These are phyloP conservation scores for Carex sylvatica DNA, from an alignment of 202 grass and related monocot species.

Conservation along the genomic window DNA sequence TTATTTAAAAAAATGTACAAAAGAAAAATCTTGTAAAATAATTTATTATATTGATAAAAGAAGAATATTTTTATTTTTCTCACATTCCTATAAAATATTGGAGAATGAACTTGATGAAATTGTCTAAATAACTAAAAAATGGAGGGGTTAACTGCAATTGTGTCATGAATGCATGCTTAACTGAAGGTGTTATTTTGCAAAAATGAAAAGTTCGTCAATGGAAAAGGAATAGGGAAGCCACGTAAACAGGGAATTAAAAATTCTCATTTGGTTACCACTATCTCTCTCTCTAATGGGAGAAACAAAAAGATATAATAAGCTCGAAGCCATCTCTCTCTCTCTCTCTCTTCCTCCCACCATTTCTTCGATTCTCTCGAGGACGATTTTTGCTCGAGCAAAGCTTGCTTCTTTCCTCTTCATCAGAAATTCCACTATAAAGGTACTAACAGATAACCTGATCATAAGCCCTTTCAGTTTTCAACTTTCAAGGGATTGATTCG, in stretches of 20 bases:
- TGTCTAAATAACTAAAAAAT: not conserved
- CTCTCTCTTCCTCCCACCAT: not conserved
- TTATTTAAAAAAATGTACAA: too few relatives aligned
- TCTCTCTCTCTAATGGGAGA: slow-evolving; percentile 5
- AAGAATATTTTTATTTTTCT: too few relatives aligned
- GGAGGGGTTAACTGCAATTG: not conserved
- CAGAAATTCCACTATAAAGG: not conserved
- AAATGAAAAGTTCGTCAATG: not conserved
- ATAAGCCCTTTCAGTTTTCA: not conserved
- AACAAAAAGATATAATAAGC: not conserved
- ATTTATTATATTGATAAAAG: too few relatives aligned
- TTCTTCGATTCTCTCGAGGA: slow-evolving; percentile 10
- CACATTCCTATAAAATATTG: too few relatives aligned
- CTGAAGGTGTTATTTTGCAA: not conserved
- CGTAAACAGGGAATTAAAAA: slow-evolving; percentile 14
- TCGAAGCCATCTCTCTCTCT: not conserved
- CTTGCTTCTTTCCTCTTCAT: slow-evolving; percentile 8
- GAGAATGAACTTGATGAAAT: too few relatives aligned
- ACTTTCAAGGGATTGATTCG: slow-evolving; percentile 3
- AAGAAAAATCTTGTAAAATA: too few relatives aligned
- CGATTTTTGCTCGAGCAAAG: not conserved
- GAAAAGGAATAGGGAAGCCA: slow-evolving; percentile 3
- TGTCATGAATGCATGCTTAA: not conserved
- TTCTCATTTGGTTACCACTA: not conserved
- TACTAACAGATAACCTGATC: not conserved